Conservation (phyloP, 768 basidiomycete genomes). For the Filobasidium wieringae region DNA sequence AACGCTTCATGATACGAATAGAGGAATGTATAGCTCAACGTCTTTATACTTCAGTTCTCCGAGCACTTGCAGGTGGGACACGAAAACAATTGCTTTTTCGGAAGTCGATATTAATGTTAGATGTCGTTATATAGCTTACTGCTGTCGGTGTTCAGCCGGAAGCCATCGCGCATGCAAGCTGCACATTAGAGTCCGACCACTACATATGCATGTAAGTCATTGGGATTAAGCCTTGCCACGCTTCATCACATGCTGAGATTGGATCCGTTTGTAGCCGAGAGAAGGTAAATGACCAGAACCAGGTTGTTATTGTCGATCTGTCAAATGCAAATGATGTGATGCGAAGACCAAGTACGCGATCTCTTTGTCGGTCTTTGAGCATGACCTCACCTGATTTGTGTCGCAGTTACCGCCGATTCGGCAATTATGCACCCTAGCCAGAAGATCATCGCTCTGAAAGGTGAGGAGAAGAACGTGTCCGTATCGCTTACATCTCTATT, state of each 20-base stretch:
- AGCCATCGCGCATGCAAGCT: conserved; percentile 92
- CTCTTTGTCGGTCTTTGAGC: not conserved
- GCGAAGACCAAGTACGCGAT: conserved; percentile 36
- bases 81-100: not conserved
- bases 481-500: not conserved
- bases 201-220: conserved; percentile 68
- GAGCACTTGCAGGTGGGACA: conserved; percentile 41
- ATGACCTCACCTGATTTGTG: not conserved
- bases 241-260: too few species aligned
- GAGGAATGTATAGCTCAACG: not conserved
- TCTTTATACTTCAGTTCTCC: conserved; percentile 30
- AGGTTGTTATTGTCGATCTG: conserved; percentile 98
- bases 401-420: conserved; percentile 79
- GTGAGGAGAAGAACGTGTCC: conserved; percentile 38
- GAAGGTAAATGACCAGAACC: conserved; percentile 86
- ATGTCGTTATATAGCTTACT: conserved; percentile 51
- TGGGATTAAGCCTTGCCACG: not conserved
- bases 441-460: conserved; percentile 92
- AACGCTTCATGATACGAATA: not conserved
- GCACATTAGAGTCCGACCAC: conserved; percentile 94
- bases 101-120: not conserved
- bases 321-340: conserved; percentile 88
- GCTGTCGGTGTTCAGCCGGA: conserved; percentile 90
- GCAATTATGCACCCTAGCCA: conserved; percentile 96
- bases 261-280: conserved; percentile 58